Conservation (phyloP, 768 basidiomycete species). For the Ephemerocybe angulata region DNA sequence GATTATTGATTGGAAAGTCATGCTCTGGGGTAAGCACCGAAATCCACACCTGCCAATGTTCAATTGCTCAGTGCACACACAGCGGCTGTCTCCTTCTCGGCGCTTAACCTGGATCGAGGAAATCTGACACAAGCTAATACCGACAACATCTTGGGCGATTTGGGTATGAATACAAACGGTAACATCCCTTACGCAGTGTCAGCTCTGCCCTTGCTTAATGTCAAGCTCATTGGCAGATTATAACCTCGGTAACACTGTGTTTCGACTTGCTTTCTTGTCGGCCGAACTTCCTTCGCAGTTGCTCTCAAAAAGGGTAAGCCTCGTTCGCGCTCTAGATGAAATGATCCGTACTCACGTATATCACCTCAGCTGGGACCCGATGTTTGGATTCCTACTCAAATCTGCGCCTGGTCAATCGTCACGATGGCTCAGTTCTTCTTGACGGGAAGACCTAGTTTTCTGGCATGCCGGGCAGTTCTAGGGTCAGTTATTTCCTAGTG, state of each 20-base stretch:
- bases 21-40: constrained; percentile 39
- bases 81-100: constrained; percentile 54
- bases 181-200: neutral
- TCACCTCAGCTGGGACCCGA: constrained; percentile 50
- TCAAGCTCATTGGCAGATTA: constrained; percentile 35
- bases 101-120: constrained; percentile 49
- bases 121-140: constrained; percentile 59
- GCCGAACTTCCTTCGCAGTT: constrained; percentile 64
- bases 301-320: constrained; percentile 51
- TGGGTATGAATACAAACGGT: constrained; percentile 49
- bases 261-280: constrained; percentile 45
- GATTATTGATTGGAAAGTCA: constrained; percentile 60
- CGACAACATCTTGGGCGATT: constrained; percentile 53
- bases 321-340: neutral
- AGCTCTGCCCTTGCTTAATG: neutral
- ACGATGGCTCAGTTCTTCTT: constrained; percentile 54
- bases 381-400: constrained; percentile 59
- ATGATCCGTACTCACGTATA: neutral
- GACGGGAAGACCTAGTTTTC: constrained; percentile 46
- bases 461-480: constrained; percentile 45
- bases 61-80: neutral
- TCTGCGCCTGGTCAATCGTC: constrained; percentile 52
- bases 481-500: constrained; percentile 19
- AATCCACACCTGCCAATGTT: neutral
- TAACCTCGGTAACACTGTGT: constrained; percentile 54